Evolutionary conservation across 768 basidiomycete genomes (phyloP).

Genomic region (Holtermanniella nyarrowii): DNA sequence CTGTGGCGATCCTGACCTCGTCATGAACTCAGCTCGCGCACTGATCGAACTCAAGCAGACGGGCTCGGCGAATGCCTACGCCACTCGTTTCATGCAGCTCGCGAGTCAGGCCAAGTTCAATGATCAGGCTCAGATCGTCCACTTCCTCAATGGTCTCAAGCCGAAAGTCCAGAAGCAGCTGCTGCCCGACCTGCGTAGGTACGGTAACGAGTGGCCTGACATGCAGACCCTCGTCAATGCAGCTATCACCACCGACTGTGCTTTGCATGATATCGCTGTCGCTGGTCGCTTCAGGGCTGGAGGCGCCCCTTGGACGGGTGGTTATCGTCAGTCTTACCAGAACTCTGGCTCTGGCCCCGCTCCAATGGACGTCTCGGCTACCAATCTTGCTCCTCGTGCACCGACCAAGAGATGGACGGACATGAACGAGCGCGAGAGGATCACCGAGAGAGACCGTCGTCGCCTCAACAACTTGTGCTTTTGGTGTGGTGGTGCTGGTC

Average conservation of each 20-base stretch:
- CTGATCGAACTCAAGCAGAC: not conserved
- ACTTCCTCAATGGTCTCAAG: not conserved
- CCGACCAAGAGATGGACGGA: not conserved
- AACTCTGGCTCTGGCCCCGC: not conserved
- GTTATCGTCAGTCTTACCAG: not conserved
- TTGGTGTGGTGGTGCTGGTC: not conserved
- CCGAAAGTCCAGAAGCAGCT: not conserved
- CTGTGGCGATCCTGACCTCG: not conserved
- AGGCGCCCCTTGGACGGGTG: not conserved
- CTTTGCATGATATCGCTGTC: not conserved
- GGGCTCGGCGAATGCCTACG: not conserved
- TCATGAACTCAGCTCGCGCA: not conserved
- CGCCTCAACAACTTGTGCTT: not conserved
- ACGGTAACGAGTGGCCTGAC: not conserved
- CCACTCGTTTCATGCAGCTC: not conserved
- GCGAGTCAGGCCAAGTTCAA: not conserved
- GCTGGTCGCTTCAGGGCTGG: too few species aligned
- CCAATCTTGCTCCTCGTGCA: too few species aligned
- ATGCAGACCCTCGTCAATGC: not conserved
- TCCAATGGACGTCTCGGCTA: not conserved
- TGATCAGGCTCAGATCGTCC: not conserved
- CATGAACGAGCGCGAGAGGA: not conserved
- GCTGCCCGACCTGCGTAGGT: not conserved
- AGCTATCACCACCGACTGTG: not conserved
- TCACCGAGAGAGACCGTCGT: not conserved